These are phyloP conservation scores for Trifolium subterraneum DNA, from an alignment of 306 rosid species.

Conservation along the genomic window DNA sequence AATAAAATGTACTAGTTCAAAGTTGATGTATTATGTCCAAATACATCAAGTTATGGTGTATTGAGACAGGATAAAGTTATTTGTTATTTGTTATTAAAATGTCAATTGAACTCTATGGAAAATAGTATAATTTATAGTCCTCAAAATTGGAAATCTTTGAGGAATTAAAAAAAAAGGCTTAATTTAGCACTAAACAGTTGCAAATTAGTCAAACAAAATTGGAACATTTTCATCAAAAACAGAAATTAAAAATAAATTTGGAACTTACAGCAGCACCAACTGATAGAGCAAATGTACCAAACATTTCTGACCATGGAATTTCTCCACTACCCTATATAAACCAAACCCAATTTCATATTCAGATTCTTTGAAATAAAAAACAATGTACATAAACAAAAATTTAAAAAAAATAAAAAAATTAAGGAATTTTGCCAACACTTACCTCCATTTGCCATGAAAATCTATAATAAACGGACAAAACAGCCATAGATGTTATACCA, in stretches of 20 bases:
- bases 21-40: too few relatives aligned
- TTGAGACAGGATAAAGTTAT: too few relatives aligned
- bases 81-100: too few relatives aligned
- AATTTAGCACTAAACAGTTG: neutral
- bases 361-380: neutral
- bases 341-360: conserved; percentile 35
- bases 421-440: neutral
- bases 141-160: neutral
- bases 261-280: conserved; percentile 90
- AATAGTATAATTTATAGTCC: too few relatives aligned
- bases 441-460: conserved; percentile 99
- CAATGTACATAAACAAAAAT: neutral
- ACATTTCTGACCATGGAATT: conserved; percentile 83
- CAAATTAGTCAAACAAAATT: neutral
- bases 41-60: too few relatives aligned
- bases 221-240: neutral
- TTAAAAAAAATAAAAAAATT: too few relatives aligned
- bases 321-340: conserved; percentile 78
- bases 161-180: neutral
- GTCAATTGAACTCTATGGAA: too few relatives aligned
- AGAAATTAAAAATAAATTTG: neutral
- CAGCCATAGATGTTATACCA: conserved; percentile 89
- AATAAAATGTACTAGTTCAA: too few relatives aligned
- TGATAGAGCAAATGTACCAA: conserved; percentile 92
- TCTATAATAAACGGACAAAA: conserved; percentile 81